Conservation (phyloP, 176 grass and related monocot genomes). For the Phoenix dactylifera region DNA sequence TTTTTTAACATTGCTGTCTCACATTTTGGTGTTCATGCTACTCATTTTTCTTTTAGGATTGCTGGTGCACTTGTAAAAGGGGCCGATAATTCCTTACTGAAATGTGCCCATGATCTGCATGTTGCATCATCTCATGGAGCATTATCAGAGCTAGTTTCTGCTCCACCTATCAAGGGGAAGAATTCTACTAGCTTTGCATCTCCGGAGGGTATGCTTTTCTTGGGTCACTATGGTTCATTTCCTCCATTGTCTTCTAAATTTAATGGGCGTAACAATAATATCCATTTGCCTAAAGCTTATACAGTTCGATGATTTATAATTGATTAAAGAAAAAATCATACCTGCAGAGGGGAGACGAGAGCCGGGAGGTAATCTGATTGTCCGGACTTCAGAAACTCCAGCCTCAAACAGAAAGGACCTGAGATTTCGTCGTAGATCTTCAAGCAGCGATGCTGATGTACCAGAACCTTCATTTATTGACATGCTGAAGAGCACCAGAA, state of each 20-base stretch:
- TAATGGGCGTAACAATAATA: too few species aligned
- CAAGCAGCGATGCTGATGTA: slow-evolving; percentile 31
- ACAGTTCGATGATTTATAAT: too few species aligned
- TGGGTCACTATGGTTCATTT: not conserved
- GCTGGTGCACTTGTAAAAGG: slow-evolving; percentile 34
- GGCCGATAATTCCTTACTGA: slow-evolving; percentile 27
- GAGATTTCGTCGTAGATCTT: slow-evolving; percentile 26
- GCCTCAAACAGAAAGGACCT: slow-evolving; percentile 51
- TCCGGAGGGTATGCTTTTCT: slow-evolving; percentile 39
- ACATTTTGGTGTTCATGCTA: not conserved
- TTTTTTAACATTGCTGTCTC: too few species aligned
- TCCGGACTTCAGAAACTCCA: slow-evolving; percentile 26
- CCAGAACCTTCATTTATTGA: slow-evolving; percentile 78
- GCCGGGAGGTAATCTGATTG: not conserved
- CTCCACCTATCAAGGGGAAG: slow-evolving; percentile 34
- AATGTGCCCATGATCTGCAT: slow-evolving; percentile 33
- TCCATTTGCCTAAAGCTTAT: too few species aligned
- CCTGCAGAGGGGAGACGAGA: slow-evolving; percentile 20
- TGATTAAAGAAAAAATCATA: too few species aligned
- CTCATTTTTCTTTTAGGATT: slow-evolving; percentile 29
- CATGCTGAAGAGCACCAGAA: slow-evolving; percentile 84
- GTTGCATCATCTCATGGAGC: slow-evolving; percentile 17
- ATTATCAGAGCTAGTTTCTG: slow-evolving; percentile 14
- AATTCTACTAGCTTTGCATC: slow-evolving; percentile 25
- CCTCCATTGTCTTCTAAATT: too few species aligned